Evolutionary conservation across 352 stramenopile species (phyloP).

Genomic region (Phytophthora ohioensis): DNA sequence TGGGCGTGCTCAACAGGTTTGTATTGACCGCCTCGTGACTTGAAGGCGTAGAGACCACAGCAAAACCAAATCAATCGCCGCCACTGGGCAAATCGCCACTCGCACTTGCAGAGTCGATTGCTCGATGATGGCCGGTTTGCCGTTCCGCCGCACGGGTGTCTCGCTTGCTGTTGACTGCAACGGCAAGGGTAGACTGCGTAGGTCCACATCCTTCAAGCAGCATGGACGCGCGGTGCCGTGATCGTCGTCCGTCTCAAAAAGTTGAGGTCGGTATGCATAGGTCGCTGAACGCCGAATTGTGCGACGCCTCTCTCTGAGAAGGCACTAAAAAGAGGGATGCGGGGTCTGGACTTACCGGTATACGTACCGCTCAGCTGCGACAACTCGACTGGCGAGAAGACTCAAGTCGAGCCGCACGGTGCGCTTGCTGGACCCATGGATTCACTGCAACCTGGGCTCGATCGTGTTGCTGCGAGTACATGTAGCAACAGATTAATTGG

Average conservation of each 20-base stretch:
- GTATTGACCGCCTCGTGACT: no score
- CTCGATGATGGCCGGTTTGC: no score
- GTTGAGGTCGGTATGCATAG: constrained; percentile 4
- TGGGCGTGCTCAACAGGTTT: neutral
- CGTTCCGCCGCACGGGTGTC: no score
- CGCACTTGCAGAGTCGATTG: no score
- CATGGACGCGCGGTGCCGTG: neutral
- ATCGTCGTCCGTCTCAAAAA: constrained; percentile 4
- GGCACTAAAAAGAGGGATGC: neutral
- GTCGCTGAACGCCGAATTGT: neutral
- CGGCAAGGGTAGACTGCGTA: neutral
- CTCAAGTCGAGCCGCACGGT: neutral
- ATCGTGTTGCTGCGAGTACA: neutral
- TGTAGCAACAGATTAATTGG: neutral
- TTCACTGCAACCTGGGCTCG: neutral
- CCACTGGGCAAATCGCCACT: no score
- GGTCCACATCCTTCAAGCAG: neutral
- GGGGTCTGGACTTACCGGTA: neutral
- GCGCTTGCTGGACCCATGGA: neutral
- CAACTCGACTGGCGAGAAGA: constrained; percentile 4
- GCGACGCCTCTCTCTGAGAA: neutral
- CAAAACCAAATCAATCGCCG: no score
- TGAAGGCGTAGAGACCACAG: neutral
- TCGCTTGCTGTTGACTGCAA: no score
- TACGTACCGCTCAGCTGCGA: neutral